phyloP scores from a whole-genome alignment of 2,329 filamentous ascomycete species.

The Metarhizium sp. region DNA sequence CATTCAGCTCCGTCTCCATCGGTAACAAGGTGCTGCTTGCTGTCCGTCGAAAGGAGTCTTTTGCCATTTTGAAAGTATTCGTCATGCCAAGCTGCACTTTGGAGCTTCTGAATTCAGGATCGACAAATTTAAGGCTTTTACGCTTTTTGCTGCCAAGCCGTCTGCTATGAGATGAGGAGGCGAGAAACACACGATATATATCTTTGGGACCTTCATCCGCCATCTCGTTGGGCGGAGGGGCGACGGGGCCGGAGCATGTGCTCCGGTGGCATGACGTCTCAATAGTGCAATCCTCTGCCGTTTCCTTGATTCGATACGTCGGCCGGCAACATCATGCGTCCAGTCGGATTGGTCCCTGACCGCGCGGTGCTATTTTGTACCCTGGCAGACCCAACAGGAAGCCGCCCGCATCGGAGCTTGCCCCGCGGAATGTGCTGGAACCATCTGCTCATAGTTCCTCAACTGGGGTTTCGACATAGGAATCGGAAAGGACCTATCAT shows the following conservation, averaged over 20 bases:
- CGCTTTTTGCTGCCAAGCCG: too few relatives aligned
- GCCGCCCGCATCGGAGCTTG: not conserved
- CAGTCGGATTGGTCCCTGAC: too few relatives aligned
- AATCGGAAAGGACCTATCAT: too few relatives aligned
- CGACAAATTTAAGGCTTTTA: too few relatives aligned
- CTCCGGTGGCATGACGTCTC: not conserved
- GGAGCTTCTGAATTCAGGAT: not conserved
- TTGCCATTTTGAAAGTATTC: not conserved
- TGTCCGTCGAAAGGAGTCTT: not conserved
- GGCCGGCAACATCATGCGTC: too few relatives aligned
- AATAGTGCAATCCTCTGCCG: not conserved
- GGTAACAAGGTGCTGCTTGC: not conserved
- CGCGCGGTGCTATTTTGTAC: too few relatives aligned
- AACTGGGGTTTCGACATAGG: too few relatives aligned
- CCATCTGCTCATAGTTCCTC: not conserved
- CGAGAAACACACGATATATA: not conserved
- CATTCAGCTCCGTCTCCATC: not conserved
- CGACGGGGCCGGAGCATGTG: not conserved
- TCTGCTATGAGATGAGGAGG: too few relatives aligned
- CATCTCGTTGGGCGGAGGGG: not conserved
- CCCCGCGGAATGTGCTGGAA: not conserved
- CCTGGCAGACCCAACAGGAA: not conserved
- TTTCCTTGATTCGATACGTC: too few relatives aligned
- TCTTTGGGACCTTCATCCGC: not conserved
- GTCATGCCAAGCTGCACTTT: not conserved